Conservation (phyloP, 352 stramenopile species). For the Salisapilia sapeloensis region DNA sequence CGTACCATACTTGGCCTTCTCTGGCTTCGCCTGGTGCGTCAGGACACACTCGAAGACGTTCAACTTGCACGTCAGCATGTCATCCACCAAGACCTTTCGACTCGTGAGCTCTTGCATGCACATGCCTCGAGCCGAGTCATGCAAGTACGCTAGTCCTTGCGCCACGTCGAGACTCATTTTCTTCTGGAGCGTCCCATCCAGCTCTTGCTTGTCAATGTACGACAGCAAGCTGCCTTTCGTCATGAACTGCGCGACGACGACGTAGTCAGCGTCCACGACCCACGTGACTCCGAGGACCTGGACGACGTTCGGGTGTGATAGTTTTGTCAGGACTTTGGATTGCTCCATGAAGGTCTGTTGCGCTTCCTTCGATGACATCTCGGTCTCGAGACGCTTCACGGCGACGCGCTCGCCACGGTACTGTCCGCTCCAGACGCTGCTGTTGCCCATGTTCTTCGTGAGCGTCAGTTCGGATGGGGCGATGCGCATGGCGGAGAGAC, state of each 20-base stretch:
- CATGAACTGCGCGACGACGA: conserved; percentile 57
- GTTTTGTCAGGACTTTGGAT: conserved; percentile 17
- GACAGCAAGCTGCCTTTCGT: conserved; percentile 49
- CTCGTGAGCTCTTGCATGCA: conserved; percentile 28
- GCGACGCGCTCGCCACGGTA: conserved; percentile 36
- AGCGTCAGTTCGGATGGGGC: conserved; percentile 34
- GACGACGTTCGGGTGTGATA: conserved; percentile 52
- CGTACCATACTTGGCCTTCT: conserved; percentile 14
- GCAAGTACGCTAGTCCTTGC: conserved; percentile 36
- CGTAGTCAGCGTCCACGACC: conserved; percentile 61
- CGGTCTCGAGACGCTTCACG: conserved; percentile 55
- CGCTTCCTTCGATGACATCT: conserved; percentile 29
- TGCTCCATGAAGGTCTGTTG: conserved; percentile 52
- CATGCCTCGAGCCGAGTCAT: conserved; percentile 24
- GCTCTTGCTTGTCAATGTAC: conserved; percentile 27
- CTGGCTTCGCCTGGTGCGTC: conserved; percentile 2
- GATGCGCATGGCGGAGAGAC: conserved; percentile 26
- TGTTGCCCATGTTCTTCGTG: conserved; percentile 27
- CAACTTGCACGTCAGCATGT: conserved; percentile 26
- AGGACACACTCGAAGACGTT: conserved; percentile 29
- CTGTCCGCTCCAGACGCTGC: conserved; percentile 35
- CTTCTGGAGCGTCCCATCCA: conserved; percentile 33
- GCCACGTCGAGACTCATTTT: conserved; percentile 57
- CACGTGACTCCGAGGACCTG: conserved; percentile 44
- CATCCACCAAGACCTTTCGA: conserved; percentile 38